Evolutionary conservation across 345 rosid species (phyloP).

Genomic region (Bruguiera gymnorhiza): DNA sequence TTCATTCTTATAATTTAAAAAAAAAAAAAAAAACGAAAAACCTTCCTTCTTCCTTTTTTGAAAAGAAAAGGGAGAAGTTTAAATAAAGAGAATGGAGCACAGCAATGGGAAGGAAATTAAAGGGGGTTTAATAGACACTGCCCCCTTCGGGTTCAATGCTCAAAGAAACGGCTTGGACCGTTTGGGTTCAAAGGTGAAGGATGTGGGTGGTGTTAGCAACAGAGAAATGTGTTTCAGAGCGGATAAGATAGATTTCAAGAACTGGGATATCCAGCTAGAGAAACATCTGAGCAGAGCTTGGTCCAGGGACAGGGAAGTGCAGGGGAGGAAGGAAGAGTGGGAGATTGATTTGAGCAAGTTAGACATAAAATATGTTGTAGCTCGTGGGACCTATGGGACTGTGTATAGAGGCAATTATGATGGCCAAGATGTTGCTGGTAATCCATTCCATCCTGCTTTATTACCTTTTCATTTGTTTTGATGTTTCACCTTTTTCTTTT

Average conservation of each 20-base stretch:
- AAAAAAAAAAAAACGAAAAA: too few relatives aligned
- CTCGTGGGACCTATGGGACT: constrained; percentile 32
- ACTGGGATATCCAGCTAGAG: constrained; percentile 34
- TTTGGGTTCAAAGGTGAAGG: constrained; percentile 13
- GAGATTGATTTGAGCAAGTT: constrained; percentile 27
- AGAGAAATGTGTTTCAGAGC: constrained; percentile 24
- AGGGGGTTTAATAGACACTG: not conserved
- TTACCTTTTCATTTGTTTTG: not conserved
- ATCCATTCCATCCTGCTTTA: not conserved
- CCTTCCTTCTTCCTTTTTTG: not conserved
- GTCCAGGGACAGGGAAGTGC: constrained; percentile 26
- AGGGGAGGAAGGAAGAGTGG: constrained; percentile 23
- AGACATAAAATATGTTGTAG: constrained; percentile 26
- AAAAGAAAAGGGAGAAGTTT: not conserved
- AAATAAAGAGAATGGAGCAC: constrained; percentile 11
- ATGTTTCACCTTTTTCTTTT: not conserved
- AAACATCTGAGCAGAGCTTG: constrained; percentile 32
- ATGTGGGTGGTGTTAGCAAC: constrained; percentile 19
- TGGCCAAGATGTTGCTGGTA: constrained; percentile 38
- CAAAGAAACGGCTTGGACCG: not conserved
- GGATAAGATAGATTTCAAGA: constrained; percentile 33
- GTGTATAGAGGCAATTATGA: constrained; percentile 35
- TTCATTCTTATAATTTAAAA: not conserved
- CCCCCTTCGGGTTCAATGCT: not conserved
- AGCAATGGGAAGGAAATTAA: constrained; percentile 17